Base-by-base conservation (phyloP, 495 filamentous ascomycete genomes). In the Glutinoglossum americanum region DNA sequence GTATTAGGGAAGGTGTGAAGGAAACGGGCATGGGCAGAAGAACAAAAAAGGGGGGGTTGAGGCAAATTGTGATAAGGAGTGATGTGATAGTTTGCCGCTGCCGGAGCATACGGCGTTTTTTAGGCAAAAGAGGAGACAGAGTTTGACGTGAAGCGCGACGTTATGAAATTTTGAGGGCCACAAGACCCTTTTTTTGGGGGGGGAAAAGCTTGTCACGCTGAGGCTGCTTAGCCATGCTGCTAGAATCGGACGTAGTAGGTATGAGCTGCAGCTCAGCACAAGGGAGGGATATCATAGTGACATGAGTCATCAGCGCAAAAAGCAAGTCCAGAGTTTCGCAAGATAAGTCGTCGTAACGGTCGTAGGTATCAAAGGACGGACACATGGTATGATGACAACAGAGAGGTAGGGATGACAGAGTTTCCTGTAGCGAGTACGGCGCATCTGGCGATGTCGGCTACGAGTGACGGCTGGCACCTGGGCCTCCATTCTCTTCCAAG, bases 231-330 rank as follows among this genome's bases (percentile, higher is more conserved):
- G 49, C 49, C 26, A 30, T 28, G 26, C 11, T 27, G 28, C 49
- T 53, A 53, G 49, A 30, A 30, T 27, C 28, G 49, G 28, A 27
- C 49, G 49, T 8, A 53, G 49, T 1, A 21, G n/a, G n/a, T n/a
- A 53, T 27, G 28, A 28, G 49, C 25, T 53, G 49, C 49, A 32
- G 19, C 23, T 21, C 23, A 53, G 11, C 17, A 32, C 49, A 32
- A 53, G 28, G 15, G 49, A 53, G 49, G 28, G 49, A 53, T 53
- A 53, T 53, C 49, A 53, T 32, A 27, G 19, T 53, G 49, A 53
- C 49, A 53, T 53, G 49, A 53, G 23, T 30, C 49, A 28, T 53
- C 15, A 53, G 23, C 30, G 49, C 49, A 53, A 53, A 21, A 53
- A 53, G 49, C 26, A 53, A 53, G 28, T 27, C 15, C 49, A 32